These are phyloP conservation scores for Bipolaris victoriae DNA, from an alignment of 2,329 filamentous ascomycete species.

Conservation along the genomic window DNA sequence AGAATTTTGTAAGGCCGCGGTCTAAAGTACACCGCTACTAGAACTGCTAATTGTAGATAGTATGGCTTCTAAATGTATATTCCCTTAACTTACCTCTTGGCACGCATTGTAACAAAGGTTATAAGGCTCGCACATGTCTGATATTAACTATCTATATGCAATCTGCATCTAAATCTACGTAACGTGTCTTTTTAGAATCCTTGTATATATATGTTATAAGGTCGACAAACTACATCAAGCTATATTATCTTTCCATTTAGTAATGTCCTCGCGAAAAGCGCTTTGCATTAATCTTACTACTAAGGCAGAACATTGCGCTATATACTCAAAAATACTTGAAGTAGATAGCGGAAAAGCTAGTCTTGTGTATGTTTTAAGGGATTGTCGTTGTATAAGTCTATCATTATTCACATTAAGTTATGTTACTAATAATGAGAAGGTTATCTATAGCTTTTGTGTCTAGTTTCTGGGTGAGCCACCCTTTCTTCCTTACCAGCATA, in stretches of 20 bases:
- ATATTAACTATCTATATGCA: neutral
- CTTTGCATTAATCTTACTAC: neutral
- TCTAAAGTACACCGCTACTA: neutral
- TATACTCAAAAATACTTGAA: neutral
- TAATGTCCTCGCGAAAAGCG: neutral
- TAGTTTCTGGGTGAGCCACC: neutral
- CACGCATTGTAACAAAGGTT: neutral
- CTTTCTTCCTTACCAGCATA: slow-evolving; percentile 5
- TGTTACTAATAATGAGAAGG: neutral
- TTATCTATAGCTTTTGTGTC: slow-evolving; percentile 2
- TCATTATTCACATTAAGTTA: neutral
- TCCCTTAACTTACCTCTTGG: neutral
- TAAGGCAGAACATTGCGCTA: neutral
- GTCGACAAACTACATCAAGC: neutral
- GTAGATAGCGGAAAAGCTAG: neutral
- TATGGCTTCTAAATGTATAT: neutral
- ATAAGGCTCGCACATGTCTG: neutral
- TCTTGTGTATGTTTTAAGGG: slow-evolving; percentile 1
- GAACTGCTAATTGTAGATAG: neutral
- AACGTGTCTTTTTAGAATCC: neutral
- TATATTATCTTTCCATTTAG: neutral
- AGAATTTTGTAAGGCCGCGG: slow-evolving; percentile 5
- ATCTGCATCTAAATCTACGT: neutral
- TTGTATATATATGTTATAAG: neutral
- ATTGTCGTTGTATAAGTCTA: slow-evolving; percentile 8